A percentile compares a stretch with the other conserved stretches of the same genome.
Evolutionary conservation across 2,329 filamentous ascomycete genomes (phyloP).

Genomic region (Fusarium oxysporum): DNA sequence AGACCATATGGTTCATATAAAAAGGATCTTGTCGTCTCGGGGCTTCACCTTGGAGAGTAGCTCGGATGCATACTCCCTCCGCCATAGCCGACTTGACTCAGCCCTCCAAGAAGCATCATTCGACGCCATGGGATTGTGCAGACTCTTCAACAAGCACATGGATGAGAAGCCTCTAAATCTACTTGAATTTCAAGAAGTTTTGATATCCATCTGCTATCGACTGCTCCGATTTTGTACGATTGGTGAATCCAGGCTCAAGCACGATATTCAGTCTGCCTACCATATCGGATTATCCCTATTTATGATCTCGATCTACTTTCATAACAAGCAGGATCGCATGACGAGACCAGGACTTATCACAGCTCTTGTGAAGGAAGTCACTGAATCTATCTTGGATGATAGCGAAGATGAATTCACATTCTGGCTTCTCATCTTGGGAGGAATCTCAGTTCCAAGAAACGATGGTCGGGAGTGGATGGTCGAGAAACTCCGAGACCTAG

Average conservation of each 20-base stretch:
- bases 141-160: not conserved
- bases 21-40: accelerated
- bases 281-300: not conserved
- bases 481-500: not conserved
- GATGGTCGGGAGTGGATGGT: not conserved
- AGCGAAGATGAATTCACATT: not conserved
- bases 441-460: not conserved
- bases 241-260: accelerated
- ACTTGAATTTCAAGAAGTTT: slow-evolving; percentile 3
- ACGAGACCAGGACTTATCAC: not conserved
- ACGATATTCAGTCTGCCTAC: not conserved
- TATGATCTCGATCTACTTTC: slow-evolving; percentile 1
- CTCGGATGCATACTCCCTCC: accelerated
- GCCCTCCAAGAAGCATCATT: not conserved
- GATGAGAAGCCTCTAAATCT: not conserved
- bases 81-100: accelerated
- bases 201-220: not conserved
- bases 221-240: not conserved
- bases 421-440: slow-evolving; percentile 2
- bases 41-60: not conserved
- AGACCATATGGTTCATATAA: not conserved
- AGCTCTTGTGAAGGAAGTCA: not conserved
- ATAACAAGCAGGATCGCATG: not conserved
- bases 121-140: not conserved
- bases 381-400: accelerated